Conservation (phyloP, 2,329 filamentous ascomycete genomes). For the Phialemoniopsis sp. region DNA sequence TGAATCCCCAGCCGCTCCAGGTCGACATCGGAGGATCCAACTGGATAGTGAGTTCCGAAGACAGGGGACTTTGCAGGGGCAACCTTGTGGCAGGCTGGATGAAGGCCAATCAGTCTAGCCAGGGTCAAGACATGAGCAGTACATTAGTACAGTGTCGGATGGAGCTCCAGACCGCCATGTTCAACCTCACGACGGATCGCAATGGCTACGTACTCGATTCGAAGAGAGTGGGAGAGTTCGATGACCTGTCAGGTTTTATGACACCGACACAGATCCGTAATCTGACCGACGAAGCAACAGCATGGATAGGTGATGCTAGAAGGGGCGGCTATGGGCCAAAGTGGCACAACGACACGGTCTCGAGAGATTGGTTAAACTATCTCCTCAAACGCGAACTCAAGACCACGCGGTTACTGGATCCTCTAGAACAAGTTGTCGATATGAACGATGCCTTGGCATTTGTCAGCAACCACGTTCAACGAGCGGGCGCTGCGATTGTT, state of each 20-base stretch:
- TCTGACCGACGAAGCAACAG: too few relatives aligned
- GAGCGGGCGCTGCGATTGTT: slow-evolving; percentile 23
- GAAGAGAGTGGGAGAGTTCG: slow-evolving; percentile 6
- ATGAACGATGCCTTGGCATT: slow-evolving; percentile 6
- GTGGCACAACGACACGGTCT: slow-evolving; percentile 44
- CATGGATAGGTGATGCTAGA: too few relatives aligned
- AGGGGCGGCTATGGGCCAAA: slow-evolving; percentile 5
- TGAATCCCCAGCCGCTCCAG: too few relatives aligned
- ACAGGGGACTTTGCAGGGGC: neutral
- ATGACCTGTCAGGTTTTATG: neutral
- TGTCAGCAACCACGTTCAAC: slow-evolving; percentile 17
- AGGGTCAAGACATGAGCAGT: slow-evolving; percentile 1
- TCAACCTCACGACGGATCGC: slow-evolving; percentile 23
- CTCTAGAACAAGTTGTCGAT: slow-evolving; percentile 12
- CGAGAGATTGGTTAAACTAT: slow-evolving; percentile 41
- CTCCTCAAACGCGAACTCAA: slow-evolving; percentile 28
- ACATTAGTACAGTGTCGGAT: slow-evolving; percentile 7
- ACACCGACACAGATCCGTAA: too few relatives aligned
- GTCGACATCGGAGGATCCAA: too few relatives aligned
- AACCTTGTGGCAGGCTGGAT: slow-evolving; percentile 1
- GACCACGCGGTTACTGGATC: slow-evolving; percentile 24
- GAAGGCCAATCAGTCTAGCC: neutral
- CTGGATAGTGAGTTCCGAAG: too few relatives aligned
- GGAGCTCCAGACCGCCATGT: slow-evolving; percentile 22
- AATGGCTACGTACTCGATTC: slow-evolving; percentile 17